These are phyloP conservation scores for Colletotrichum limetticola DNA, from an alignment of 2,329 filamentous ascomycete genomes.

Conservation along the genomic window DNA sequence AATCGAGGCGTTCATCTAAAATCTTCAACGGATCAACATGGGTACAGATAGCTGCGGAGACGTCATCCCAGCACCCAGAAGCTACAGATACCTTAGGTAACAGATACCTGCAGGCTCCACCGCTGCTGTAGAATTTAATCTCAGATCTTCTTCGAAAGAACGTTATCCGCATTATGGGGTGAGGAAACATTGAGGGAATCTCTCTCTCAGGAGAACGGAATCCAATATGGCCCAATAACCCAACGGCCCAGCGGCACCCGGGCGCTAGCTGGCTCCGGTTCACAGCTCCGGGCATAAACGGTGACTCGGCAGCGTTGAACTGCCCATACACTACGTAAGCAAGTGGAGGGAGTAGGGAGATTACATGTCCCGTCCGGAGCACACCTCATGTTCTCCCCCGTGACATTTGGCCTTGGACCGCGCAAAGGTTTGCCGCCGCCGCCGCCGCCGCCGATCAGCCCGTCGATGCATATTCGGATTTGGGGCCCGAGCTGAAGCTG, in stretches of 20 bases:
- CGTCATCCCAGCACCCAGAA: not conserved
- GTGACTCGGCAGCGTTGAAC: not conserved
- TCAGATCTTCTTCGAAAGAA: too few species aligned
- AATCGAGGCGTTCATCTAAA: not conserved
- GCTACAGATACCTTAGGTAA: too few species aligned
- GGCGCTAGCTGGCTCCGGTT: constrained; percentile 10
- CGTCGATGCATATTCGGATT: not conserved
- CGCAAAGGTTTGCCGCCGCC: not conserved
- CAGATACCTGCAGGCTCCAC: too few species aligned
- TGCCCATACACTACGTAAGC: too few species aligned
- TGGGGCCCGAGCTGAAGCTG: not conserved
- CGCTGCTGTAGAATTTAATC: too few species aligned
- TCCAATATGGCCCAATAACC: too few species aligned
- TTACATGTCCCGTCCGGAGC: not conserved
- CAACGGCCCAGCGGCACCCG: not conserved
- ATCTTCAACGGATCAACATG: not conserved
- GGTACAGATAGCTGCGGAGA: not conserved
- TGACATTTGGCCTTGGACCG: not conserved
- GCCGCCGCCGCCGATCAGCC: too few species aligned
- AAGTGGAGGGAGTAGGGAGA: not conserved
- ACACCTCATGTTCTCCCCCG: not conserved
- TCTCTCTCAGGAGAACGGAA: too few species aligned
- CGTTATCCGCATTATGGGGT: too few species aligned
- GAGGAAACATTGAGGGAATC: too few species aligned
- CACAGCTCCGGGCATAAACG: not conserved